Evolutionary conservation across 192 early-diverging fungal genomes (phyloP).

Genomic region (Rhizophlyctis rosea): DNA sequence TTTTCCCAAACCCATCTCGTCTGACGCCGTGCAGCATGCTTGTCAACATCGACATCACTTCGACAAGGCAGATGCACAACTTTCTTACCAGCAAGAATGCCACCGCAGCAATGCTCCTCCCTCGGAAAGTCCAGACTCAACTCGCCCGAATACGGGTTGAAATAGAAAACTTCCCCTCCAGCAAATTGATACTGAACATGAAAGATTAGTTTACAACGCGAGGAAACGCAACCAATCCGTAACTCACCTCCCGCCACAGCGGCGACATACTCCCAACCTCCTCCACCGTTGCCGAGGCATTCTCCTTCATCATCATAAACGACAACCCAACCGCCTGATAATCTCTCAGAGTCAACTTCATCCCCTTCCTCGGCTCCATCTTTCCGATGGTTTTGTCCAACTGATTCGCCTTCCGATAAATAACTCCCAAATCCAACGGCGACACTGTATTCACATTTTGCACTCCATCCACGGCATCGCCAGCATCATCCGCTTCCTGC

Average conservation of each 20-base stretch:
- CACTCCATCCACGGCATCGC: conserved; percentile 9
- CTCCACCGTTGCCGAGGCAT: no score
- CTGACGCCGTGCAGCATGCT: no score
- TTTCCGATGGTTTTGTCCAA: conserved; percentile 23
- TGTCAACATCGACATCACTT: no score
- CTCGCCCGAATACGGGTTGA: conserved; percentile 36
- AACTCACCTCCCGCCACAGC: conserved; percentile 15
- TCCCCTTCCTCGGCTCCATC: conserved; percentile 20
- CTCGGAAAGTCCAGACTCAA: conserved; percentile 19
- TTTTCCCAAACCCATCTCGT: conserved; percentile 37
- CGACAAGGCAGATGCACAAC: no score
- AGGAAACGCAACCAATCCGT: no score
- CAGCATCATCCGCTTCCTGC: neutral
- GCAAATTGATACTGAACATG: no score
- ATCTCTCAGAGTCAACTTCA: conserved; percentile 18
- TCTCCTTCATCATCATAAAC: conserved; percentile 31
- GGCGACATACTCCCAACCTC: conserved; percentile 9
- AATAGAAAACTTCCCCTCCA: conserved; percentile 32
- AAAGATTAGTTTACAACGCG: no score
- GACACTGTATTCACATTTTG: conserved; percentile 4
- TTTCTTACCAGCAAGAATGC: conserved; percentile 44
- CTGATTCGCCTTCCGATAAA: conserved; percentile 29
- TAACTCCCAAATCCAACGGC: conserved; percentile 14
- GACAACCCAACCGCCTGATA: conserved; percentile 31
- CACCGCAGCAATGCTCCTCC: conserved; percentile 28